A percentile compares a stretch with the other conserved stretches of the same genome.
Conservation (phyloP, 1,284 basidiomycete genomes). For the Rugosomyces carneus region DNA sequence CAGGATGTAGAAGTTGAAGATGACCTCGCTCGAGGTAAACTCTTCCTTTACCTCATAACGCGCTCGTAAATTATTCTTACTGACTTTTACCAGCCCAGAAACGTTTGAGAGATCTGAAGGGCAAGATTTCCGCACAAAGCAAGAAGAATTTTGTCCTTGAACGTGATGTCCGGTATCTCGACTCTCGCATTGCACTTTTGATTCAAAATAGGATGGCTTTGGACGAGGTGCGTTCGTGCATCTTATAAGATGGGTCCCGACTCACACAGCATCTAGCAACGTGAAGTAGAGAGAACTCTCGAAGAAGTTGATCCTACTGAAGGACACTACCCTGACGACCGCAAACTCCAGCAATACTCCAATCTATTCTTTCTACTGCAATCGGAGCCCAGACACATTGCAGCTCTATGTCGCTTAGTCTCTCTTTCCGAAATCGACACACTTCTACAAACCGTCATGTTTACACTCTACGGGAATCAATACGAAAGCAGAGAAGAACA, state of each 20-base stretch:
- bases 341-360: slow-evolving; percentile 91
- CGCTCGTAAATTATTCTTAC: neutral
- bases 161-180: slow-evolving; percentile 96
- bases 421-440: slow-evolving; percentile 96
- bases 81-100: slow-evolving; percentile 70
- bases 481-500: slow-evolving; percentile 99
- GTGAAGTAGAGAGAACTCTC: slow-evolving; percentile 89
- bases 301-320: slow-evolving; percentile 92
- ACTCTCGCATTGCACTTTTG: slow-evolving; percentile 93
- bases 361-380: slow-evolving; percentile 99
- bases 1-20: slow-evolving; percentile 99
- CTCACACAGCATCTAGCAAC: slow-evolving; percentile 51
- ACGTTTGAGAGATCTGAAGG: slow-evolving; percentile 90
- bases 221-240: slow-evolving; percentile 67
- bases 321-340: slow-evolving; percentile 89
- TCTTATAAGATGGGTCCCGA: slow-evolving; percentile 7
- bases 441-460: slow-evolving; percentile 99
- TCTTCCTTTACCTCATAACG: slow-evolving; percentile 1
- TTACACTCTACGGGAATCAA: slow-evolving; percentile 98
- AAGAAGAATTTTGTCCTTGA: slow-evolving; percentile 99
- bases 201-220: slow-evolving; percentile 98
- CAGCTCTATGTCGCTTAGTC: slow-evolving; percentile 94
- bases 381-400: slow-evolving; percentile 95
- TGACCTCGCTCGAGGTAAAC: slow-evolving; percentile 87
- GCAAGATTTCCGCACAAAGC: slow-evolving; percentile 95